Conservation (phyloP, 1,139 yeast genomes). For the Wickerhamomyces sp. region DNA sequence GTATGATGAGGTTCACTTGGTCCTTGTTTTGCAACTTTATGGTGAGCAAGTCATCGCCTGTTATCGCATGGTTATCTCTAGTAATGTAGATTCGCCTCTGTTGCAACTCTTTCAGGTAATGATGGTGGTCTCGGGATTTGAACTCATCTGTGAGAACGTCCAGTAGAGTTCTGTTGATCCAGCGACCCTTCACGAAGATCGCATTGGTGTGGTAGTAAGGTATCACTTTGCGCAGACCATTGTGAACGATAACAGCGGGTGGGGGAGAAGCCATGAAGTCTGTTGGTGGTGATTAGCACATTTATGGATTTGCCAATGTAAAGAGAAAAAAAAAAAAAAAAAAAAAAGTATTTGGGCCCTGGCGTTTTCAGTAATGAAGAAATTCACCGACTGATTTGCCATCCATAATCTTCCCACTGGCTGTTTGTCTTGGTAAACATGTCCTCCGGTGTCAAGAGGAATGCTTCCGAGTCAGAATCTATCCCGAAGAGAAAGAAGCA, state of each 20-base stretch:
- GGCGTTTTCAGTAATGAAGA: no score
- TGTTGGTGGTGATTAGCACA: no score
- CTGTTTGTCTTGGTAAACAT: no score
- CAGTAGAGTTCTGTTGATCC: slow-evolving; percentile 70
- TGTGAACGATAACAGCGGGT: slow-evolving; percentile 4
- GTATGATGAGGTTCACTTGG: slow-evolving; percentile 39
- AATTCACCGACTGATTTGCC: no score
- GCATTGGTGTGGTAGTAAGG: slow-evolving; percentile 83
- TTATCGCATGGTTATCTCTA: slow-evolving; percentile 5
- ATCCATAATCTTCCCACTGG: no score
- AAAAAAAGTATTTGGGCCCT: no score
- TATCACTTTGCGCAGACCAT: slow-evolving; percentile 57
- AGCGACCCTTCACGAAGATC: slow-evolving; percentile 81
- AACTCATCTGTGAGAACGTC: slow-evolving; percentile 82
- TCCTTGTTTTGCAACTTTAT: slow-evolving; percentile 42
- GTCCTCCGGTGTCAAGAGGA: no score
- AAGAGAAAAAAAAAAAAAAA: no score
- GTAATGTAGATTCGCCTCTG: slow-evolving; percentile 5
- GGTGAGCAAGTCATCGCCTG: slow-evolving; percentile 14
- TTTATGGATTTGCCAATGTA: no score
- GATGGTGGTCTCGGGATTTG: slow-evolving; percentile 54
- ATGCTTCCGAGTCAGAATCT: no score
- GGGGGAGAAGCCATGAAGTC: slow-evolving; percentile 3
- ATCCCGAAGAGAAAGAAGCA: not conserved
- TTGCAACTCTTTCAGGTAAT: slow-evolving; percentile 6